These are phyloP conservation scores for Spizellomyces sp. DNA, from an alignment of 192 early-diverging fungal species.

Conservation along the genomic window DNA sequence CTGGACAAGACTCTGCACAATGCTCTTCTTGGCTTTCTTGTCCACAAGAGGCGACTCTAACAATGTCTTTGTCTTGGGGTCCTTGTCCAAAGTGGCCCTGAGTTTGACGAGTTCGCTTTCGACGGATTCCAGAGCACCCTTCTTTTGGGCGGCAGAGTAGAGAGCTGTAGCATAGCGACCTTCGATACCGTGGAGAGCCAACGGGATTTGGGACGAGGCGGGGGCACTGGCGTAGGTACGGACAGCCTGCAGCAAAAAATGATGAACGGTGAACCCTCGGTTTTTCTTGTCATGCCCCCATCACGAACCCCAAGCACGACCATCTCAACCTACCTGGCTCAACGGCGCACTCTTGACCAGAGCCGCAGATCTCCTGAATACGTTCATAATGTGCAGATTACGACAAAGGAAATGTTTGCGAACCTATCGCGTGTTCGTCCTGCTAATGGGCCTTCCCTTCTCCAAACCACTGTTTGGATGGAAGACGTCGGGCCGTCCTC, in stretches of 20 bases:
- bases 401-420: too few relatives aligned
- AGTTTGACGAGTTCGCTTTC: conserved; percentile 82
- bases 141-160: conserved; percentile 87
- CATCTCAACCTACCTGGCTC: too few relatives aligned
- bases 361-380: conserved; percentile 3
- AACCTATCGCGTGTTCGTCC: too few relatives aligned
- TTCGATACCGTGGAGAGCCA: conserved; percentile 89
- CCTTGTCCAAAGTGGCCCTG: conserved; percentile 68
- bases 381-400: neutral
- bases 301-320: too few relatives aligned
- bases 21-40: conserved; percentile 75
- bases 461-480: neutral
- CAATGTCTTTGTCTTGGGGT: conserved; percentile 68
- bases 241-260: neutral
- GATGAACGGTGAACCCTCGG: neutral
- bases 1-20: conserved; percentile 65
- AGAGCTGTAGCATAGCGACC: conserved; percentile 98
- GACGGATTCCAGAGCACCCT: conserved; percentile 76
- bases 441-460: too few relatives aligned
- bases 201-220: conserved; percentile 40
- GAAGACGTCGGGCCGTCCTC: neutral
- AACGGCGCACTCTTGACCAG: neutral
- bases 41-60: conserved; percentile 87
- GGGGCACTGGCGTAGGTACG: conserved; percentile 29
- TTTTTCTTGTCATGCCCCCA: too few relatives aligned